Evolutionary conservation across 768 basidiomycete species (phyloP), one percentile per base, ranked within the genome.

Genomic region (Mycena kentingensis): DNA sequence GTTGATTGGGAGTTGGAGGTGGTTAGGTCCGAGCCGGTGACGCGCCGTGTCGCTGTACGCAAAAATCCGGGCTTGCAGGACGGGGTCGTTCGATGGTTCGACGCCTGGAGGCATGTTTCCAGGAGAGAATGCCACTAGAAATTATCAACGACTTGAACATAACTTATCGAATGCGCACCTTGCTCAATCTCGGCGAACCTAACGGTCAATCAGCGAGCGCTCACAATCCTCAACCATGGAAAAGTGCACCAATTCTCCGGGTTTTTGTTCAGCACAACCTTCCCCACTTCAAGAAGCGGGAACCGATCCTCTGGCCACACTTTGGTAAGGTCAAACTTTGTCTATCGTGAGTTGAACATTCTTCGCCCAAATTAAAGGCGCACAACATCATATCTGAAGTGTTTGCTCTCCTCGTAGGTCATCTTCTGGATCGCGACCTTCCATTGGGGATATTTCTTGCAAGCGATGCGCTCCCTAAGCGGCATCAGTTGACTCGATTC

Each of bases 141-240:
- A 6, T 51, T 25, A 5, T 5, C n/a, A 15, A 24, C 8, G 8
- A 1, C 11, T 4, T 21, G 31, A 22, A 29, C 13, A 7, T n/a
- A 2, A 19, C 10, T 5, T n/a, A n/a, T n/a, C n/a, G n/a, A n/a
- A n/a, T n/a, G n/a, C n/a, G n/a, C n/a, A 55, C 53, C 46, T 28
- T 59, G 58, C 28, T 59, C 58, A 19, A 59, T 55, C 46, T 59
- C 58, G 21, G 58, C 53, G 26, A 59, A 59, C 56, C 54, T 55
- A 6, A 13, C 19, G 8, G 3, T 2, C 8, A 37, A n/a, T n/a
- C 2, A 16, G 36, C 16, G n/a, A 49, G 13, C 11, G 3, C 5
- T 10, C 1, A 19, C 11, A 24, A 19, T 3, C 22, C 19, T 24
- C 28, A n/a, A 10, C n/a, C n/a, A 26, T 6, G 18, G 13, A 27